These are phyloP conservation scores for Cryphonectria carpinicola DNA, from an alignment of 2,329 filamentous ascomycete species.

Conservation along the genomic window DNA sequence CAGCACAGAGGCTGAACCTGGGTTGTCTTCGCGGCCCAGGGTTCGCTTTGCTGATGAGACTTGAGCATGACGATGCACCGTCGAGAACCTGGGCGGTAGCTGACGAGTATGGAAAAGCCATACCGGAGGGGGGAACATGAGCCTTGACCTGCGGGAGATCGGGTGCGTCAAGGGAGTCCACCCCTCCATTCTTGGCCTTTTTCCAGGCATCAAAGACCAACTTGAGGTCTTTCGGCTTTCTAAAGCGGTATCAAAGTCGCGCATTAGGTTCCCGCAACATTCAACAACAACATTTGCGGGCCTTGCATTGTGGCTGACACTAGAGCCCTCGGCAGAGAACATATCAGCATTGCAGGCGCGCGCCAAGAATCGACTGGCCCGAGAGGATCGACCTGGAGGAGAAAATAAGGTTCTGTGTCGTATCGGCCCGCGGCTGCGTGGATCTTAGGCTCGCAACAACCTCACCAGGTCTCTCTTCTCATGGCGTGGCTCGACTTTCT, in stretches of 20 bases:
- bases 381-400: slow-evolving; percentile 3
- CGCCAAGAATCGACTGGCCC: neutral
- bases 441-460: neutral
- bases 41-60: neutral
- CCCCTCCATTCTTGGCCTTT: neutral
- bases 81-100: neutral
- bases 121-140: neutral
- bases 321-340: neutral
- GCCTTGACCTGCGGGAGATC: neutral
- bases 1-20: neutral
- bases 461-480: neutral
- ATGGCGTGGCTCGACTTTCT: neutral
- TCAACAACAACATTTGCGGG: neutral
- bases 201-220: neutral
- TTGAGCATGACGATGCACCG: neutral
- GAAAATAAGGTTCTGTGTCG: neutral
- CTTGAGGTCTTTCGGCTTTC: neutral
- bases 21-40: neutral
- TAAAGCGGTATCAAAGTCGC: neutral
- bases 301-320: neutral
- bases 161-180: neutral
- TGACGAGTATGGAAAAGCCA: neutral
- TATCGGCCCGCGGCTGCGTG: neutral
- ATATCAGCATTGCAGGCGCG: neutral
- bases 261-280: neutral